Percentiles rank a stretch among this genome's conserved stretches.
Evolutionary conservation across 495 filamentous ascomycete species (phyloP).

Genomic region (Elaphomyces granulatus): DNA sequence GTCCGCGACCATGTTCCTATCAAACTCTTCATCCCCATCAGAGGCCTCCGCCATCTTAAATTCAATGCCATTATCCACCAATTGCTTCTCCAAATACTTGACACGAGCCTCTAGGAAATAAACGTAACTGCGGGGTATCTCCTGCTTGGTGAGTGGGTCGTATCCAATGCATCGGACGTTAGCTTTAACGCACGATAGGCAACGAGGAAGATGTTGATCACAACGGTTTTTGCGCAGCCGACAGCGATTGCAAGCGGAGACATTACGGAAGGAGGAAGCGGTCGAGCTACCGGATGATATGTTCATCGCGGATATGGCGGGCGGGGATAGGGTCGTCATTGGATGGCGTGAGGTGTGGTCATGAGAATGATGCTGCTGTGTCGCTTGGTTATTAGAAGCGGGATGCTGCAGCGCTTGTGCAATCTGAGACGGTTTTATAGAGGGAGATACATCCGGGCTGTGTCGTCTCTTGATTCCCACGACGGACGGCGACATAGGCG

Average conservation of each 20-base stretch:
- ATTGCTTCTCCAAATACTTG: conserved; percentile 64
- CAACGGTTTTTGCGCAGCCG: conserved; percentile 87
- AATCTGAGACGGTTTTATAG: too few species aligned
- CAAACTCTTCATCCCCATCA: conserved; percentile 44
- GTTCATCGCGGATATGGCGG: conserved; percentile 12
- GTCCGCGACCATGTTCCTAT: conserved; percentile 21
- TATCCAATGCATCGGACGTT: conserved; percentile 82
- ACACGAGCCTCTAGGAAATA: conserved; percentile 85
- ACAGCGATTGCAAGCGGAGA: conserved; percentile 89
- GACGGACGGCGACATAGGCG: too few species aligned
- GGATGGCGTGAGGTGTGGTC: conserved; percentile 6
- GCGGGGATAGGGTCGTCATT: conserved; percentile 8
- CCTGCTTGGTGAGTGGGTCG: conserved; percentile 87
- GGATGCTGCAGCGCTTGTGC: too few species aligned
- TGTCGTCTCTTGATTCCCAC: too few species aligned
- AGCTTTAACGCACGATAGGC: conserved; percentile 82
- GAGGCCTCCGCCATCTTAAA: conserved; percentile 67
- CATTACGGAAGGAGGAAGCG: conserved; percentile 69
- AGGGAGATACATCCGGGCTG: too few species aligned
- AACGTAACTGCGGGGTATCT: conserved; percentile 89
- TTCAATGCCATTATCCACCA: conserved; percentile 51
- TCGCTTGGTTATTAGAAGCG: too few species aligned
- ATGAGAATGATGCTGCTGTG: conserved; percentile 5
- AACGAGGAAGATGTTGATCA: conserved; percentile 81
- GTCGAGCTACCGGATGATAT: conserved; percentile 17